Percentiles rank a stretch among this genome's conserved stretches.
These are phyloP conservation scores for Alternaria triticimaculans DNA, from an alignment of 2,329 filamentous ascomycete species.

Conservation along the genomic window DNA sequence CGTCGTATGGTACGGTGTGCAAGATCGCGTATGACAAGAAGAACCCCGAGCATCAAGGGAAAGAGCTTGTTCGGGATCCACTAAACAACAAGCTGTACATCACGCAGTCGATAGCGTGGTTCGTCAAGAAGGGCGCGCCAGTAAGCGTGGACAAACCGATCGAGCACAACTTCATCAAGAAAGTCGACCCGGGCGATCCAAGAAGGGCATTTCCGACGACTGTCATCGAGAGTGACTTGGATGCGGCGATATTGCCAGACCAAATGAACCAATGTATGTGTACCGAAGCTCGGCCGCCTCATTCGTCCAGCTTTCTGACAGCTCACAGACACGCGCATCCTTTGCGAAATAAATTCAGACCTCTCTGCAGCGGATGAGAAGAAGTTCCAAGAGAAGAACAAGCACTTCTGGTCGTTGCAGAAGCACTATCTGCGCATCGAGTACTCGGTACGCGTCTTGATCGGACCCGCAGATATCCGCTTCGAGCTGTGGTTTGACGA, in stretches of 20 bases:
- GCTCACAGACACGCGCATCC: conserved; percentile 32
- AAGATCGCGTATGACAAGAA: conserved; percentile 46
- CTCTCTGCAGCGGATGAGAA: conserved; percentile 39
- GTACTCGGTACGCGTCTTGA: conserved; percentile 47
- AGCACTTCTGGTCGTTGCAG: conserved; percentile 44
- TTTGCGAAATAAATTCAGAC: conserved; percentile 48
- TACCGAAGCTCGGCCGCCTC: background rate
- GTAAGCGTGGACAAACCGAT: conserved; percentile 44
- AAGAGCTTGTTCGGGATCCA: conserved; percentile 33
- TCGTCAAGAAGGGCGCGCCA: conserved; percentile 44
- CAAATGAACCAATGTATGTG: conserved; percentile 37
- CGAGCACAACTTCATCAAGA: conserved; percentile 43
- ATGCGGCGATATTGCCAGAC: conserved; percentile 31
- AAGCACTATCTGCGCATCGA: conserved; percentile 45
- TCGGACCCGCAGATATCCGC: conserved; percentile 48
- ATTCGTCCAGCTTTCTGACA: background rate
- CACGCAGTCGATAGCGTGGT: conserved; percentile 47
- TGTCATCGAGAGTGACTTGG: conserved; percentile 38
- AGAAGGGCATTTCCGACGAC: conserved; percentile 41
- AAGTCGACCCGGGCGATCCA: conserved; percentile 41
- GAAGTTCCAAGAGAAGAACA: conserved; percentile 47
- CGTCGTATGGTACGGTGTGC: conserved; percentile 48
- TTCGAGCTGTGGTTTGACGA: conserved; percentile 51
- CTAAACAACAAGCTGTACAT: conserved; percentile 47
- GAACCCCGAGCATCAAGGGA: conserved; percentile 40